phyloP scores from a whole-genome alignment of 2,329 filamentous ascomycete genomes.

The Hortaea werneckii region DNA sequence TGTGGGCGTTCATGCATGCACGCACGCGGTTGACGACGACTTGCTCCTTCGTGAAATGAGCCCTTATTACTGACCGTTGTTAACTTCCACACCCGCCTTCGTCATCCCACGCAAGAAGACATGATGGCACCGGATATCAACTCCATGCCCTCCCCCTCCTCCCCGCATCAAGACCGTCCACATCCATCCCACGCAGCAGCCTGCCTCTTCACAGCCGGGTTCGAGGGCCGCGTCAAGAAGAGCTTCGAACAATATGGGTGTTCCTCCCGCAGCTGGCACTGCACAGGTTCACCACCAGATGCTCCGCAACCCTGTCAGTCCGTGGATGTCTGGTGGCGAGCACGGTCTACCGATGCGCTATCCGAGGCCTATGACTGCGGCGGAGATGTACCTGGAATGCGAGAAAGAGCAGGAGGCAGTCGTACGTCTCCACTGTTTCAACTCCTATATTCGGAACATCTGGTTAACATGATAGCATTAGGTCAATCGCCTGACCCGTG shows the following conservation, averaged over 20 bases:
- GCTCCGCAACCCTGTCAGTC: not conserved
- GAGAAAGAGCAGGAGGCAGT: conserved; percentile 95
- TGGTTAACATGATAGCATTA: conserved; percentile 25
- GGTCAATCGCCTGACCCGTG: conserved; percentile 88
- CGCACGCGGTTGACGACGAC: too few relatives aligned
- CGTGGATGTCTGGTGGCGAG: not conserved
- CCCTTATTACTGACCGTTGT: too few relatives aligned
- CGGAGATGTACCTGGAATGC: conserved; percentile 78
- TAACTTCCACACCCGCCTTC: too few relatives aligned
- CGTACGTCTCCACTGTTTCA: conserved; percentile 41
- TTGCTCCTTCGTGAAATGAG: too few relatives aligned
- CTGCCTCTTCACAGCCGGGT: not conserved
- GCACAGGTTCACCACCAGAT: not conserved
- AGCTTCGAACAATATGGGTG: not conserved
- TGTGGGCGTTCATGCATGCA: too few relatives aligned
- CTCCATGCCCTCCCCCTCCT: not conserved
- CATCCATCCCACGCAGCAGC: not conserved
- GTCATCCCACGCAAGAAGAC: too few relatives aligned
- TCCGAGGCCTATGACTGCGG: conserved; percentile 75
- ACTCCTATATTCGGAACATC: not conserved
- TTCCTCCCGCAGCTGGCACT: not conserved
- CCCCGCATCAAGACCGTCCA: not conserved
- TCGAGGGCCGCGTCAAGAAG: not conserved
- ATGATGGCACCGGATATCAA: not conserved
- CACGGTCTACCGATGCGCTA: conserved; percentile 50